Evolutionary conservation across 2,329 filamentous ascomycete genomes (phyloP), one percentile per base, ranked within the genome.

Genomic region (Pseudocercospora musae): DNA sequence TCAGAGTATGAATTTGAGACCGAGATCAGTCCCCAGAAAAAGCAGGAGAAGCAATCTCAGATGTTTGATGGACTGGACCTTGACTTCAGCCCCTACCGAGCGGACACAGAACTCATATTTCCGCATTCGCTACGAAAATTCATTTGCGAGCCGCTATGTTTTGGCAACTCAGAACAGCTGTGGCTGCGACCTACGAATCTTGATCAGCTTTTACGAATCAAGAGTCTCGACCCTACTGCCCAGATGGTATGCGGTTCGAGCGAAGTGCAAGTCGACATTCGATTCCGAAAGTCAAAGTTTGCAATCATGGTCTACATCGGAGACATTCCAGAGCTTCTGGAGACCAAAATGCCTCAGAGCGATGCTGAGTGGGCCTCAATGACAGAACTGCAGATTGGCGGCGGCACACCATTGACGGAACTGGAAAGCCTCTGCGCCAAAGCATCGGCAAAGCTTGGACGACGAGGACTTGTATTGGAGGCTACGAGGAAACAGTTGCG

Each of bases 231-330:
- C 68, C 94, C 94, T 0, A 87, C 88, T 27, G 92, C 94, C 3
- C 98, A 98, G 77, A 87, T 99, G 64, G 96, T 99, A 64, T 94
- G 92, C 53, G 95, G 95, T 65, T 96, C 92, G 74, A 96, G 93
- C 1, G 95, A 99, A 77, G 98, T 94, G 0, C 95, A 98, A 77
- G 98, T 99, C 64, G 95, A 99, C 78, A 90, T 96, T 79, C 97
- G 96, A 78, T 98, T 99, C 84, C 98, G 98, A 79, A 92, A 89
- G 0, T 86, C 96, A 81, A 85, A 92, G 70, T 98, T 98, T 74
- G 88, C 89, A 4, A 87, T 91, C 0, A 97, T 93, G 0, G 90
- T 99, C 0, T 98, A 89, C 68, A 90, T 98, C 10, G 93, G 94
- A 9, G 95, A 99, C 71, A 96, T 99, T 62, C 81, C 91, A 0